Evolutionary conservation across 805 yeast genomes (phyloP), one percentile per base, ranked within the genome.

Genomic region (Candida peoriensis): DNA sequence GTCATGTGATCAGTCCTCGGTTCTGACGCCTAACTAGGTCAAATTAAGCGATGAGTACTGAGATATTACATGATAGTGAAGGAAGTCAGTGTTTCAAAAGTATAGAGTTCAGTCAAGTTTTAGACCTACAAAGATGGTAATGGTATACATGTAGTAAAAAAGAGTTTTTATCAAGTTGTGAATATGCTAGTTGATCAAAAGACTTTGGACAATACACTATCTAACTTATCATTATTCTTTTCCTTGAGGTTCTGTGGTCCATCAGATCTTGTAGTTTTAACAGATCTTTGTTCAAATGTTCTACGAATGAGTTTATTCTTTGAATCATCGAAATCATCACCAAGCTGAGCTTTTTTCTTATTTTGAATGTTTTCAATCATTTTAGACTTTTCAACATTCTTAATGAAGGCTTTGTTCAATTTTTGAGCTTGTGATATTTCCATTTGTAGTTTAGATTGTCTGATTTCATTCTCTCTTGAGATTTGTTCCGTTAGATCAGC

Each of bases 401-500:
- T 73, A 39, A 89, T 74, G 55, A 81, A 93, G 13, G 81, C 74
- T 60, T 87, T 86, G 64, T 89, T 89, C 57, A 90, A 71, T 48
- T 85, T 82, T 37, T 79, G 82, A 26, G 94, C 95, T 58, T 87
- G 96, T 2, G 94, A 74, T 24, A 93, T 74, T 58, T 93, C 97
- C 41, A 94, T 74, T 43, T 88, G 80, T 52, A 90, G 66, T 61
- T 85, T 88, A 34, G 90, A 77, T 52, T 88, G 95, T 58, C 96
- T 78, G 28, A 81, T 71, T 58, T 89, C 96, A 44, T 82, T 81
- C 61, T 93, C 97, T 50, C 76, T 76, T 3, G 96, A 88, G 44
- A 90, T 84, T 55, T 90, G 96, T 55, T 83, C 94, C 3, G 97
- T 89, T 55, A 93, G 68, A 52, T 93, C 95, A 37, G 81, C 71